These are phyloP conservation scores for Catenaria anguillulae DNA, from an alignment of 371 early-diverging fungal species.

Conservation along the genomic window DNA sequence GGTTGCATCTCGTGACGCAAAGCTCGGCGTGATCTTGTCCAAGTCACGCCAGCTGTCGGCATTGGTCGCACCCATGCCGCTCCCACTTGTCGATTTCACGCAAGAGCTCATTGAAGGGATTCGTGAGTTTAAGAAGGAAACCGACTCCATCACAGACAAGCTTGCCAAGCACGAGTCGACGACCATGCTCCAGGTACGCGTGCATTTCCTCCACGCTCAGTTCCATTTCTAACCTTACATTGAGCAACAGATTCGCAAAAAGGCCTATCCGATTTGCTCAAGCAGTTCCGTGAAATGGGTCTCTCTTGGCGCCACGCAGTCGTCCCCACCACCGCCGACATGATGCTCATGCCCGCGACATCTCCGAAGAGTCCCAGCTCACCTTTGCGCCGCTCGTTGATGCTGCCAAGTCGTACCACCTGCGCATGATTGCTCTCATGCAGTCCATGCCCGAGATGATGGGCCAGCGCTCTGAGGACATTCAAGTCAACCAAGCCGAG, in stretches of 20 bases:
- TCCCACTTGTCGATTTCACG: conserved; percentile 11
- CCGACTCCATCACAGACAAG: neutral
- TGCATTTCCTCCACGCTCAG: neutral
- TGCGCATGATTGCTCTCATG: neutral
- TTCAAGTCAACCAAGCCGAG: conserved; percentile 1
- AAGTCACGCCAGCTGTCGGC: conserved; percentile 10
- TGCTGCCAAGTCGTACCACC: neutral
- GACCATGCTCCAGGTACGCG: conserved; percentile 13
- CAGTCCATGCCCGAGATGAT: neutral
- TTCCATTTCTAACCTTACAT: neutral
- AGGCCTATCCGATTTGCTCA: conserved; percentile 70
- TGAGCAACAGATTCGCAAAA: too few relatives aligned
- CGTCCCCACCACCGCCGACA: neutral
- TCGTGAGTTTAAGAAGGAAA: conserved; percentile 1
- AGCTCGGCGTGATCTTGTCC: neutral
- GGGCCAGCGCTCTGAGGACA: neutral
- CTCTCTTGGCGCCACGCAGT: conserved; percentile 37
- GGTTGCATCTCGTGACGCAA: neutral
- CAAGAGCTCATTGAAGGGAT: conserved; percentile 10
- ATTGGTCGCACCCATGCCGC: conserved; percentile 13
- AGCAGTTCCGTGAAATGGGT: conserved; percentile 62
- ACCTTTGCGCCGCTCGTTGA: neutral
- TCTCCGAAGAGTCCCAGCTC: neutral
- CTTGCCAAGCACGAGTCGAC: conserved; percentile 10
- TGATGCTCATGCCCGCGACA: neutral